Base-by-base conservation (phyloP, 2,329 filamentous ascomycete genomes). In the Sphaerulina populicola region DNA sequence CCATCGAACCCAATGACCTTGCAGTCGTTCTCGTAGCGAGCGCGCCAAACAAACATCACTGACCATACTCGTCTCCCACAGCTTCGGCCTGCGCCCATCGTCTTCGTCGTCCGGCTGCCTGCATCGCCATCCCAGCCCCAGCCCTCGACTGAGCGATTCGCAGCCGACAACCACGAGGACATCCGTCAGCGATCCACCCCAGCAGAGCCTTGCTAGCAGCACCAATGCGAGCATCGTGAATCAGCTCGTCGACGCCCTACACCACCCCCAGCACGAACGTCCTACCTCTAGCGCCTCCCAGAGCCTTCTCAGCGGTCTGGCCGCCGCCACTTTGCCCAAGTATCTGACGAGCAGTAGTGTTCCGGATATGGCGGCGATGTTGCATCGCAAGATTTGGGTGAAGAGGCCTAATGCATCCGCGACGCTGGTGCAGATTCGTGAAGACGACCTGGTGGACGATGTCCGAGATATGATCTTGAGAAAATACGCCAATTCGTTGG, bases 401-500 rank as follows among this genome's bases (percentile, higher is more conserved):
- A 93, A 86, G 74, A 80, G 91, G 63, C 86, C 86, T 15, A 79
- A 84, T 58, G 86, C 83, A 53, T 96, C 91, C 51, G 82, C 91
- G 36, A 98, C 93, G 11, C 76, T 93, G 63, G 85, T 98, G 49
- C 82, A 85, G 54, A 86, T 94, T 62, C 78, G 81, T 60, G 86
- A 94, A 63, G 88, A 94, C 62, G 89, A 95, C 65, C 73, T 97
- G 61, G 90, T 97, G 51, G 93, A 98, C 68, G 91, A 96, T 70
- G 84, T 95, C 55, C 85, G 91, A 61, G 93, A 96, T 61, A 81
- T 88, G 75, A 93, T 97, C 51, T 74, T 97, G 61, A 82, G 81
- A 64, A 97, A 97, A 73, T 98, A 97, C 69, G 82, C 83, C 61
- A 97, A 98, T 70, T 94, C 89, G 11, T 76, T 98, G 23, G 91